Evolutionary conservation across 768 basidiomycete species (phyloP), one percentile per base, ranked within the genome.

Genomic region (Lentinula raphanica): DNA sequence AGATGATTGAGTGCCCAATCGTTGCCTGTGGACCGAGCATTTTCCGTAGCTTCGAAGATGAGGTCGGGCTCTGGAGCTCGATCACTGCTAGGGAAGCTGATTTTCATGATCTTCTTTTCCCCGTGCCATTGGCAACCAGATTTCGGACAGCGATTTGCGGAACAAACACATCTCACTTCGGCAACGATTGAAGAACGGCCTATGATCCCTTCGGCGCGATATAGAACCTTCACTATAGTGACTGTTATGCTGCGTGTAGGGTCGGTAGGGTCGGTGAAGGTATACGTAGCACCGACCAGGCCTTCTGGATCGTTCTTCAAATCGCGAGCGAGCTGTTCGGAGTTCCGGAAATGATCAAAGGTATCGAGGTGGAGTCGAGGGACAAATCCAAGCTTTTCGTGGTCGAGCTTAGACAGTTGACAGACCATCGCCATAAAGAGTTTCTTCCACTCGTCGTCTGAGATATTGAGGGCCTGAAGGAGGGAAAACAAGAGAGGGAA

Each of bases 1-100:
- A 57, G 46, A 49, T 57, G 56, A n/a, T 57, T 45, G 15, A 48
- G 29, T 17, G 42, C 56, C 46, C 56, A 57, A 19, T 49, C 19
- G 21, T 49, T 15, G 23, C n/a, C 45, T 7, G 23, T 5, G 11
- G 11, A 13, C 15, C 15, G 21, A 7, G 56, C 56, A 5, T 31
- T 21, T 46, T 12, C 19, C 5, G 12, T n/a, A 17, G 56, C 56
- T 17, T 29, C 19, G 5, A 12, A 13, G 32, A 57, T 45, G n/a
- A 57, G 17, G 5, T 5, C 32, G 5, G 28, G 13, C 23, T 57
- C 56, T 12, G 28, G 15, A n/a, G 28, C 15, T 46, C 56, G 25
- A 17, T 11, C n/a, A 9, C 19, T 31, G 15, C 21, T 27, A 5
- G 56, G 56, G 4, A 35, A 57, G 28, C 56, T 57, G 29, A 57